phyloP scores from a whole-genome alignment of 352 stramenopile species.

The Pythium diclinum region DNA sequence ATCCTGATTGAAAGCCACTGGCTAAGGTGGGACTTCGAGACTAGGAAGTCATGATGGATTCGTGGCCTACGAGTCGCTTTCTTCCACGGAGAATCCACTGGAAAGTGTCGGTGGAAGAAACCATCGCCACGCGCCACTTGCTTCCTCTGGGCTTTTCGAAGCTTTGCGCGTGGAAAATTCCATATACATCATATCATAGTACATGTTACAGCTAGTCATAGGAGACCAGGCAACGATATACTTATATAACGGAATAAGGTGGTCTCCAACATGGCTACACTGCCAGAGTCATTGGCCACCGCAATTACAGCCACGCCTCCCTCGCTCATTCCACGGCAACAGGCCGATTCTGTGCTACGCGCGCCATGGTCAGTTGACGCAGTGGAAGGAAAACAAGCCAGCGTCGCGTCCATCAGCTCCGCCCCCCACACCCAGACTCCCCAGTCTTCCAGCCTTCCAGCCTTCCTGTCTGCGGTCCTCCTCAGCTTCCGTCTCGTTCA shows the following conservation, averaged over 20 bases:
- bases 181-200: neutral
- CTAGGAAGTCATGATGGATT: neutral
- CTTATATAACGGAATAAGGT: neutral
- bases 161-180: neutral
- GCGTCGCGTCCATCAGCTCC: neutral
- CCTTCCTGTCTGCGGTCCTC: neutral
- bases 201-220: neutral
- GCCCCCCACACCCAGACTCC: neutral
- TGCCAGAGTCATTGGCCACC: neutral
- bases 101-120: conserved; percentile 14
- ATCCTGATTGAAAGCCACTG: neutral
- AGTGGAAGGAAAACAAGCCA: conserved; percentile 19
- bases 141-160: conserved; percentile 1
- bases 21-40: neutral
- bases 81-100: conserved; percentile 17
- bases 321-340: conserved; percentile 3
- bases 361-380: conserved; percentile 3
- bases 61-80: neutral
- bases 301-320: neutral
- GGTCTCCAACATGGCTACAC: conserved; percentile 11
- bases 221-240: too few relatives aligned
- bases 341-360: neutral
- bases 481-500: neutral
- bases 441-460: neutral
- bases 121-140: neutral